Conservation (phyloP, 345 rosid genomes). For the Dimocarpus longan region DNA sequence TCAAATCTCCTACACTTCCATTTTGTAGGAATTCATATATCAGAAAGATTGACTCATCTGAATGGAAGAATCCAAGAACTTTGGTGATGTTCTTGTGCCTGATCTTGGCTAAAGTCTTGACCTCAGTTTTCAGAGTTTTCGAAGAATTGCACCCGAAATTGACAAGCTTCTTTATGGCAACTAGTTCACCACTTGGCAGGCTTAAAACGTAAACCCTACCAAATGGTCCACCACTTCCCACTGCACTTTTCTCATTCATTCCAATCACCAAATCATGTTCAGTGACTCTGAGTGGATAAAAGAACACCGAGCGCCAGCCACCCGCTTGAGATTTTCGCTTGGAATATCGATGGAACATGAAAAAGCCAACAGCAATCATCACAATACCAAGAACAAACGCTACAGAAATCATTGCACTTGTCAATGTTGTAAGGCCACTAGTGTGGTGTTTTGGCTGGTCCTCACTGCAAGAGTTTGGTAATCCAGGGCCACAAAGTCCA, state of each 20-base stretch:
- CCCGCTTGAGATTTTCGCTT: conserved; percentile 53
- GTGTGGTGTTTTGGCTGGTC: conserved; percentile 39
- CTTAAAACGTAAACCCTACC: conserved; percentile 61
- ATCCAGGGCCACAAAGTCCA: conserved; percentile 82
- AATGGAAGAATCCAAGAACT: conserved; percentile 83
- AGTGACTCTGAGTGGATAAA: conserved; percentile 76
- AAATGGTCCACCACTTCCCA: conserved; percentile 60
- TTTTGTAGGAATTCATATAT: conserved; percentile 67
- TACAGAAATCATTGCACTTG: conserved; percentile 61
- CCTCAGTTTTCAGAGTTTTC: conserved; percentile 70
- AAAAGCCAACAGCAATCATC: conserved; percentile 56
- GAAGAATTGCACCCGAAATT: conserved; percentile 63
- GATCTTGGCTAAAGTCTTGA: conserved; percentile 83
- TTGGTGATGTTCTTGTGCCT: conserved; percentile 77
- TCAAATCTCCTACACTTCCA: conserved; percentile 78
- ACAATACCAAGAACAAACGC: conserved; percentile 56
- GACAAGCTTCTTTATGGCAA: conserved; percentile 76
- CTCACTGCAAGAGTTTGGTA: conserved; percentile 62
- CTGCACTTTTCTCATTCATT: conserved; percentile 69
- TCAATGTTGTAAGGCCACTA: conserved; percentile 41
- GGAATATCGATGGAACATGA: conserved; percentile 51
- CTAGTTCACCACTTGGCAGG: conserved; percentile 75
- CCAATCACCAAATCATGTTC: conserved; percentile 66
- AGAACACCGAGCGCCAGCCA: conserved; percentile 77
- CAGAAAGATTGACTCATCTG: conserved; percentile 69